These are phyloP conservation scores for Venturia oleaginea DNA, from an alignment of 2,329 filamentous ascomycete species.

Conservation along the genomic window DNA sequence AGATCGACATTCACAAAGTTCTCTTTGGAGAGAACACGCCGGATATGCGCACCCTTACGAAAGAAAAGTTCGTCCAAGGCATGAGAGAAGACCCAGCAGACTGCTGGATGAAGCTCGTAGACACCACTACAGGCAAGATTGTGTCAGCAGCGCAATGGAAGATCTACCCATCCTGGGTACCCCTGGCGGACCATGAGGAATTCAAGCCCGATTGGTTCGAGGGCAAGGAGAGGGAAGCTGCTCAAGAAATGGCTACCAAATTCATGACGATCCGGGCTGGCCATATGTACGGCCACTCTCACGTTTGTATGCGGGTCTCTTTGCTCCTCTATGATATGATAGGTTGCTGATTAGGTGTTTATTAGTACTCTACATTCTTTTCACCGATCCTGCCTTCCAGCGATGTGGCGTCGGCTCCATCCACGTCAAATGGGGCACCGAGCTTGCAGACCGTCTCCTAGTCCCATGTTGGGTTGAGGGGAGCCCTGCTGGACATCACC, in stretches of 20 bases:
- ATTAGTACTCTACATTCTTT: constrained; percentile 27
- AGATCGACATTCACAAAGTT: constrained; percentile 8
- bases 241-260: constrained; percentile 12
- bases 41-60: constrained; percentile 8
- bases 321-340: not conserved
- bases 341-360: not conserved
- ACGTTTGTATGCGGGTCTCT: not conserved
- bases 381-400: constrained; percentile 29
- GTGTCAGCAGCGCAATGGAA: constrained; percentile 26
- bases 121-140: constrained; percentile 20
- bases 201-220: constrained; percentile 14
- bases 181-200: constrained; percentile 15
- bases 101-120: constrained; percentile 24
- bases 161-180: constrained; percentile 18
- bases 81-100: constrained; percentile 19
- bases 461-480: constrained; percentile 23
- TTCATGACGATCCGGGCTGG: constrained; percentile 2
- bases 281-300: constrained; percentile 4
- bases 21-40: constrained; percentile 15
- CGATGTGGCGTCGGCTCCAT: constrained; percentile 29
- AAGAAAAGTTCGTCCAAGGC: constrained; percentile 15
- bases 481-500: constrained; percentile 19
- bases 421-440: constrained; percentile 30
- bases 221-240: constrained; percentile 11
- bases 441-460: constrained; percentile 25